A percentile compares a stretch with the other conserved stretches of the same genome.
Conservation (phyloP, 768 basidiomycete genomes). For the Chalciporus pseudorubinellus region DNA sequence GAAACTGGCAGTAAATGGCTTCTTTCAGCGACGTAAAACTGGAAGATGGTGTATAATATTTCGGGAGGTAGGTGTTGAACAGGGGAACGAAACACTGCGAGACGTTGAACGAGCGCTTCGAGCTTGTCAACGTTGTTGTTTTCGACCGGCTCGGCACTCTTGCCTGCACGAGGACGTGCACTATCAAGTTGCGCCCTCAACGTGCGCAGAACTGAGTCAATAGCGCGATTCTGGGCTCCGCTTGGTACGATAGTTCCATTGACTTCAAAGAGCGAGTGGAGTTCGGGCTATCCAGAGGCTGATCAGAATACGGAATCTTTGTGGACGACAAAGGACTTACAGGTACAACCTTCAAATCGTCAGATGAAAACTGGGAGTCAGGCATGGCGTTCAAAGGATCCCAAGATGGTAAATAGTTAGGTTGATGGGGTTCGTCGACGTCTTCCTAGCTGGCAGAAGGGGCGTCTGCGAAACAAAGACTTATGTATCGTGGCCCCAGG, state of each 20-base stretch:
- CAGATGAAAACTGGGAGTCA: not conserved
- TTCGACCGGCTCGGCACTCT: not conserved
- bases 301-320: not conserved
- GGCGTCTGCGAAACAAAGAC: too few species aligned
- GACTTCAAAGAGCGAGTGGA: not conserved
- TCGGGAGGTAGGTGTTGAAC: constrained; percentile 24
- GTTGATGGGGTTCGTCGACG: not conserved
- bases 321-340: not conserved
- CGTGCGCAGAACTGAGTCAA: not conserved
- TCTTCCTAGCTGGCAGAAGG: too few species aligned
- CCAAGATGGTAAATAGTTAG: too few species aligned
- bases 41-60: constrained; percentile 32
- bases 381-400: not conserved
- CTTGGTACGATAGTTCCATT: not conserved
- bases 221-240: not conserved
- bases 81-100: not conserved
- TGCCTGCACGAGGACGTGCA: not conserved
- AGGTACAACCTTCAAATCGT: not conserved
- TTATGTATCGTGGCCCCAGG: too few species aligned
- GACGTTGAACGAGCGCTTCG: not conserved
- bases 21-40: constrained; percentile 2
- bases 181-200: not conserved
- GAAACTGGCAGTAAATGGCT: too few species aligned
- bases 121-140: not conserved
- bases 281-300: not conserved